phyloP scores from a whole-genome alignment of 2,329 filamentous ascomycete species.

The Fusarium phyllophilum region DNA sequence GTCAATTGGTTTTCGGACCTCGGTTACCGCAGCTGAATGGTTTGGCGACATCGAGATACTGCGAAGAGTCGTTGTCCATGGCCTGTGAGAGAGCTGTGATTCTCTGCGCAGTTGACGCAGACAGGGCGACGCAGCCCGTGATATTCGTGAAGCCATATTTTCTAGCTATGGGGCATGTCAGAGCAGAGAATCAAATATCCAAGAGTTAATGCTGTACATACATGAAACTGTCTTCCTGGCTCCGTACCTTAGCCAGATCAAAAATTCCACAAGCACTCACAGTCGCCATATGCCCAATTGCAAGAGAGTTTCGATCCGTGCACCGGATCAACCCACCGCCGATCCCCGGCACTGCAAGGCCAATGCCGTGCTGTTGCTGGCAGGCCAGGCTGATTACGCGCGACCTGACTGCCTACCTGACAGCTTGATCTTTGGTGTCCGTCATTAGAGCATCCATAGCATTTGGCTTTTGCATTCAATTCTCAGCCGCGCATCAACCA shows the following conservation, averaged over 20 bases:
- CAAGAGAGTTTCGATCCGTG: constrained; percentile 12
- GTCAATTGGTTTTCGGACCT: constrained; percentile 54
- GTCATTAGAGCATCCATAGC: constrained; percentile 26
- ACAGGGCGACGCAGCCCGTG: constrained; percentile 33
- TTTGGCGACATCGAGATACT: constrained; percentile 44
- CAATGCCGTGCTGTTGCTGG: constrained; percentile 29
- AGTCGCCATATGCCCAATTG: constrained; percentile 12
- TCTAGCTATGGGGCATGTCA: background rate
- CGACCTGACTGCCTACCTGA: constrained; percentile 45
- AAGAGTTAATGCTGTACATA: constrained; percentile 12
- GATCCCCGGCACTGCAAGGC: constrained; percentile 27
- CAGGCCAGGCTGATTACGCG: constrained; percentile 45
- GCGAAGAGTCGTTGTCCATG: constrained; percentile 37
- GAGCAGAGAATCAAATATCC: background rate
- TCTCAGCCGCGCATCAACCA: constrained; percentile 3
- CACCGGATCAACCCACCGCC: constrained; percentile 42
- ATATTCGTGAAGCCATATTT: constrained; percentile 41
- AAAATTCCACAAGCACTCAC: constrained; percentile 36
- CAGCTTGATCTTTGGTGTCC: constrained; percentile 36
- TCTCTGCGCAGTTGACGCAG: constrained; percentile 41
- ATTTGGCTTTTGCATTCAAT: constrained; percentile 24
- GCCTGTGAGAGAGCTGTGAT: constrained; percentile 18
- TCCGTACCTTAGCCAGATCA: constrained; percentile 9
- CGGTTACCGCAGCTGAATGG: constrained; percentile 40
- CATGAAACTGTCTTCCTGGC: constrained; percentile 14